Evolutionary conservation across 495 filamentous ascomycete genomes (phyloP).

Genomic region (Chaetomidium leptoderma): DNA sequence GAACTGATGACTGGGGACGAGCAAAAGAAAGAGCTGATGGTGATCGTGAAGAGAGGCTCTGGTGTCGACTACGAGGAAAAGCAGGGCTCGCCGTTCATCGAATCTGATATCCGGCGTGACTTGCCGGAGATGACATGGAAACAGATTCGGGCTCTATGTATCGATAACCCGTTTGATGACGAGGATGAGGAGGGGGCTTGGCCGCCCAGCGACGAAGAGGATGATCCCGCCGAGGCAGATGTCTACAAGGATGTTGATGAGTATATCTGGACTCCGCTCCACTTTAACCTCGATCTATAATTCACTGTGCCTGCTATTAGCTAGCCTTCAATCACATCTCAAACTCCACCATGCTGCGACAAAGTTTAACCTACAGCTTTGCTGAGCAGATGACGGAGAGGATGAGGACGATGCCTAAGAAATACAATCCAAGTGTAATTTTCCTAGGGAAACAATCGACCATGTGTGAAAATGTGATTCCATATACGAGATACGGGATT

Average conservation of each 20-base stretch:
- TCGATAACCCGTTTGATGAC: not conserved
- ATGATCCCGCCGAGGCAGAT: not conserved
- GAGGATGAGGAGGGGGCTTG: not conserved
- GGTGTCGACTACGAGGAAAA: constrained; percentile 5
- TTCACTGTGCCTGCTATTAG: too few species aligned
- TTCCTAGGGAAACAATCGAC: too few species aligned
- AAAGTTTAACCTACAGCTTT: too few species aligned
- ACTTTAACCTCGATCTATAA: too few species aligned
- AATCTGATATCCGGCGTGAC: not conserved
- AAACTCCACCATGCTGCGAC: too few species aligned
- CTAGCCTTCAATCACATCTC: too few species aligned
- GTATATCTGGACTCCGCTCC: not conserved
- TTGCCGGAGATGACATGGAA: not conserved
- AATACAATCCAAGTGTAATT: too few species aligned
- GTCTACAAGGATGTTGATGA: not conserved
- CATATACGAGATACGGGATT: too few species aligned
- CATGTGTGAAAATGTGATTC: too few species aligned
- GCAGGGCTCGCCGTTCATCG: not conserved
- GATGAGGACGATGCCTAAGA: too few species aligned
- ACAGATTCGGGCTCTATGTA: not conserved
- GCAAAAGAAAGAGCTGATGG: not conserved
- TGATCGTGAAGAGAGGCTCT: not conserved
- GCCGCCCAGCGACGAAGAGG: too few species aligned
- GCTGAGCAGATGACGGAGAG: too few species aligned
- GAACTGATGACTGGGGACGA: not conserved